Conservation (phyloP, 306 rosid genomes). For the Vicia sativa region DNA sequence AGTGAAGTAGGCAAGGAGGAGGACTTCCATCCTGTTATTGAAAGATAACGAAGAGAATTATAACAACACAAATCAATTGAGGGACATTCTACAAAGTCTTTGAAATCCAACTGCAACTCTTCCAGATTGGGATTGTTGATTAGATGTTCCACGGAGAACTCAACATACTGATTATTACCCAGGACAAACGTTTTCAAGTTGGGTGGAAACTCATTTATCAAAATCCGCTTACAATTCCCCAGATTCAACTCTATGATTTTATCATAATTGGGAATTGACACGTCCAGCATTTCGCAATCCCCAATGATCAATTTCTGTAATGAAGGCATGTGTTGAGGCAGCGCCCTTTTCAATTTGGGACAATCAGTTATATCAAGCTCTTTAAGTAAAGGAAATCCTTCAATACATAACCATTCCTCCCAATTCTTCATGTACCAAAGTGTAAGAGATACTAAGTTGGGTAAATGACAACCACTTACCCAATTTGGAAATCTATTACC, state of each 20-base stretch:
- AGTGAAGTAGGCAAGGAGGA: background rate
- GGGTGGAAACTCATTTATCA: background rate
- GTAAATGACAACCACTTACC: background rate
- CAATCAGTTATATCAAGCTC: rapidly evolving
- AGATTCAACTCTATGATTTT: background rate
- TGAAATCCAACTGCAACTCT: background rate
- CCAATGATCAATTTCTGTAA: background rate
- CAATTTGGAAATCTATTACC: background rate
- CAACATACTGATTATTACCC: background rate
- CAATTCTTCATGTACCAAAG: too few relatives aligned
- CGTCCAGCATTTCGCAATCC: background rate
- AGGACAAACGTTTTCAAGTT: background rate
- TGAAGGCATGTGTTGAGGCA: slow-evolving; percentile 21
- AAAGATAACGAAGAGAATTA: background rate
- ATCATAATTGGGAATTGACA: too few relatives aligned
- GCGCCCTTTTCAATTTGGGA: background rate
- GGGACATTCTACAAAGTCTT: background rate
- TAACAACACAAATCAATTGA: background rate
- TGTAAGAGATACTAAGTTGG: background rate
- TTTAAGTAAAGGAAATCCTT: background rate
- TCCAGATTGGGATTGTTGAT: background rate
- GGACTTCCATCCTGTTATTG: background rate
- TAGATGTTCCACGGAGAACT: background rate
- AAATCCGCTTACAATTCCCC: background rate
- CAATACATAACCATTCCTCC: background rate